These are phyloP conservation scores for Tuber melanosporum DNA, from an alignment of 495 filamentous ascomycete genomes.

Conservation along the genomic window DNA sequence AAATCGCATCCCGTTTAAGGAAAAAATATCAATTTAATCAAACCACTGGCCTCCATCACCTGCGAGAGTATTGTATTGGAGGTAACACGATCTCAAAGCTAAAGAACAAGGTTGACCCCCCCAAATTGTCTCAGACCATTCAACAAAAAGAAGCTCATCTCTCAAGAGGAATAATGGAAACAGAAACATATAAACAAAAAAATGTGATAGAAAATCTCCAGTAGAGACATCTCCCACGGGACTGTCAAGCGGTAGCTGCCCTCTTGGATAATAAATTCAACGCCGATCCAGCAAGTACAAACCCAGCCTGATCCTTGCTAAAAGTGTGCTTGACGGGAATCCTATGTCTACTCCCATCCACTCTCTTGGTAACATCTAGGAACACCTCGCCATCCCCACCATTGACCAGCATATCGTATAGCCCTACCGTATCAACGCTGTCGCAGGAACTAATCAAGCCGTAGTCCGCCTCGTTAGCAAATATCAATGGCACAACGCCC, in stretches of 20 bases:
- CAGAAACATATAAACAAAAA: background rate
- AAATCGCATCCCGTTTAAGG: background rate
- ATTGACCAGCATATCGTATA: slow-evolving; percentile 70
- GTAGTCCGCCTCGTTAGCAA: slow-evolving; percentile 81
- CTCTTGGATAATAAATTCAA: slow-evolving; percentile 57
- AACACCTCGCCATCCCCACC: slow-evolving; percentile 75
- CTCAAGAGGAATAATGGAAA: background rate
- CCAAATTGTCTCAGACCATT: background rate
- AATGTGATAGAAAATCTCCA: background rate
- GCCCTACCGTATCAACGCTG: slow-evolving; percentile 67
- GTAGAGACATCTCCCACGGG: background rate
- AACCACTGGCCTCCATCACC: background rate
- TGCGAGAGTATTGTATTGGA: background rate
- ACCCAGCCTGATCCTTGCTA: slow-evolving; percentile 77
- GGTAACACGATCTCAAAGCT: background rate
- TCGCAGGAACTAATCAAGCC: slow-evolving; percentile 74
- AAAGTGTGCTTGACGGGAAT: slow-evolving; percentile 70
- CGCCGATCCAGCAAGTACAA: slow-evolving; percentile 89
- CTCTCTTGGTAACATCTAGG: slow-evolving; percentile 56
- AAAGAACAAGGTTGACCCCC: background rate
- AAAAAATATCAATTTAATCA: background rate
- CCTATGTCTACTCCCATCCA: slow-evolving; percentile 54
- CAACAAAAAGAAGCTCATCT: background rate
- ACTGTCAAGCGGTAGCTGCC: background rate
- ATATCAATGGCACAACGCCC: slow-evolving; percentile 87